Evolutionary conservation across 345 rosid genomes (phyloP).

Genomic region (Acer saccharum): DNA sequence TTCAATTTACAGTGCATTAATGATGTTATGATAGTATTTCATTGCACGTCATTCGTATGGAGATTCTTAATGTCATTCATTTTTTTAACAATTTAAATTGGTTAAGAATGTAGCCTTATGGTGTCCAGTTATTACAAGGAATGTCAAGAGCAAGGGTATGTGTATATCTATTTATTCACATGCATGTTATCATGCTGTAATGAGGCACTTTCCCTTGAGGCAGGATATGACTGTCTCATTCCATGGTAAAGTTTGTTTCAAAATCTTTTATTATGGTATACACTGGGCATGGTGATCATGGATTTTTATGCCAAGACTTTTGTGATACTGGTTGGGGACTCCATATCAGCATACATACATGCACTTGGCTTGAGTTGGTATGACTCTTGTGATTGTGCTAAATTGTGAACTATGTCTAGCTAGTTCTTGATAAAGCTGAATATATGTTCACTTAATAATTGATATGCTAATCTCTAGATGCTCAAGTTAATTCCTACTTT

Average conservation of each 20-base stretch:
- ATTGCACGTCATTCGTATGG: not conserved
- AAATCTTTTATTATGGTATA: not conserved
- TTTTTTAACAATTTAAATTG: not conserved
- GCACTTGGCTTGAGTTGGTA: conserved; percentile 13
- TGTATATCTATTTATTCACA: not conserved
- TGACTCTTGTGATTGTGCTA: conserved; percentile 1
- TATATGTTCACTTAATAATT: conserved; percentile 10
- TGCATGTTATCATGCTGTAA: not conserved
- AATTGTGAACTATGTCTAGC: not conserved
- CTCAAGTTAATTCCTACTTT: conserved; percentile 23
- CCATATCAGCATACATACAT: not conserved
- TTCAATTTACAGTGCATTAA: not conserved
- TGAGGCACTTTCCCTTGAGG: not conserved
- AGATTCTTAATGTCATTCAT: not conserved
- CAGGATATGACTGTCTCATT: not conserved
- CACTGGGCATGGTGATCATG: not conserved
- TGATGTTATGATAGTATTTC: not conserved
- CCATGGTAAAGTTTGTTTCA: not conserved
- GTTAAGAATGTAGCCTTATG: not conserved
- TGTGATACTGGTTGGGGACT: not conserved
- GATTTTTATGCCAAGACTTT: not conserved
- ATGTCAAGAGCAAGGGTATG: not conserved
- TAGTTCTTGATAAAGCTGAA: not conserved
- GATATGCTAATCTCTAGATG: conserved; percentile 14
- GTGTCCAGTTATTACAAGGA: not conserved